Base-by-base conservation (phyloP, 257 asterid genomes). In the Solanum corneliomulleri region DNA sequence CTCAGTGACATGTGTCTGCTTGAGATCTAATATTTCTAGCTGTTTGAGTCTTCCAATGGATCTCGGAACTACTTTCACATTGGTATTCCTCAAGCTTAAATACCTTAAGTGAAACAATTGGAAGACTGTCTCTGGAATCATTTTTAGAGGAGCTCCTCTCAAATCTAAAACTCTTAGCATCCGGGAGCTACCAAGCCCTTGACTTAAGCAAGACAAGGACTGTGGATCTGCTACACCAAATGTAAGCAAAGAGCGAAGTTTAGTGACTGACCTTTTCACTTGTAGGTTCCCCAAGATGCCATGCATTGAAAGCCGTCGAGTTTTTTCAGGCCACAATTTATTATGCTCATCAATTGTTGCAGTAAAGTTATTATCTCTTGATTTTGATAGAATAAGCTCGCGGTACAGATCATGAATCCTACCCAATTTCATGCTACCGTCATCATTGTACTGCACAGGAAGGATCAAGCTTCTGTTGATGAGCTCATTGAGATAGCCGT, bases 401-500 rank as follows among this genome's bases (percentile, higher is more conserved):
- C 91, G 86, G 58, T 90, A 88, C 8, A 90, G 66, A 68, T 90
- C 91, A 35, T 91, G 92, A 66, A 88, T 88, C n/a, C 58, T 77
- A 62, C 90, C 87, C 23, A 45, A 66, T 88, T 89, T 90, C 60
- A 90, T 82, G 77, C 88, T 88, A 27, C 91, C 90, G 29, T 91
- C 92, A 70, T 87, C 89, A 49, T 88, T 87, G 42, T 70, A 69
- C 77, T 75, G 87, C 35, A 86, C 86, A 47, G 89, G 83, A 14
- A 60, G 88, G 76, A 91, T 78, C 87, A 91, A 88, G 74, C 89
- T 89, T 88, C 92, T 87, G 71, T 88, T 90, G 23, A 91, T 41
- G 31, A 91, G 90, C 88, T 91, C 93, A 80, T 91, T 88, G 86
- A 91, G 89, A 83, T 89, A 91, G 18, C 91, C 86, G 77, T 91